phyloP scores from a whole-genome alignment of 2,329 filamentous ascomycete species.

The Torrubiellomyces zombiae region DNA sequence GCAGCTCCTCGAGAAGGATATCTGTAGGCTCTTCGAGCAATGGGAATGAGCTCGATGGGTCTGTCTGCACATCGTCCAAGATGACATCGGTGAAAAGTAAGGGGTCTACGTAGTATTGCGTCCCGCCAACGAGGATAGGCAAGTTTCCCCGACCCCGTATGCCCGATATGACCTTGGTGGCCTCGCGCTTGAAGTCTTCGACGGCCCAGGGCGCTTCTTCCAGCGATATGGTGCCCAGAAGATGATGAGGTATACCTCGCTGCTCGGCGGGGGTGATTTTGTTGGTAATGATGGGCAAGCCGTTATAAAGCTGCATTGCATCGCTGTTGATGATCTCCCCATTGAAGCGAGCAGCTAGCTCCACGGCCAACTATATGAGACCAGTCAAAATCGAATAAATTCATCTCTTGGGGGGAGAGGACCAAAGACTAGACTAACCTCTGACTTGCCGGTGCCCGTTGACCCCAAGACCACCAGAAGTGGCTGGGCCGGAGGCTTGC shows the following conservation, averaged over 20 bases:
- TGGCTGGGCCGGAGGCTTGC: slow-evolving; percentile 31
- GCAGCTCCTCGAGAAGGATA: slow-evolving; percentile 53
- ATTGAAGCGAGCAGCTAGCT: slow-evolving; percentile 65
- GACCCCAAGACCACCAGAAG: slow-evolving; percentile 73
- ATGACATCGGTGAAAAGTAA: slow-evolving; percentile 61
- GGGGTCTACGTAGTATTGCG: slow-evolving; percentile 86
- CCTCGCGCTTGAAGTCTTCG: slow-evolving; percentile 56
- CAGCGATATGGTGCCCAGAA: slow-evolving; percentile 63
- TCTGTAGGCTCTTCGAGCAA: slow-evolving; percentile 59
- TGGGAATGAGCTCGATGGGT: slow-evolving; percentile 33
- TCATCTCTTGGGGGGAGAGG: slow-evolving; percentile 1
- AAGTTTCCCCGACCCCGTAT: slow-evolving; percentile 64
- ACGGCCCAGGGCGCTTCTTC: slow-evolving; percentile 74
- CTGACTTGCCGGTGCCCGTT: slow-evolving; percentile 85
- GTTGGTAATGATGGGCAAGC: slow-evolving; percentile 88
- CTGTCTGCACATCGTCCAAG: slow-evolving; percentile 20
- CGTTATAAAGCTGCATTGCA: slow-evolving; percentile 93
- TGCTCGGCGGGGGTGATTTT: slow-evolving; percentile 65
- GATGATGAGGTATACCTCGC: slow-evolving; percentile 69
- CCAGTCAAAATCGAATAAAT: background rate
- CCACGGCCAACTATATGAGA: slow-evolving; percentile 60
- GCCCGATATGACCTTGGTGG: slow-evolving; percentile 52
- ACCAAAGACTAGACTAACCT: slow-evolving; percentile 41
- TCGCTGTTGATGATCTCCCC: slow-evolving; percentile 96
- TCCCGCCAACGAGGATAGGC: slow-evolving; percentile 84